phyloP scores from a whole-genome alignment of 169 alveolate species.

The Amoebophrya sp. region DNA sequence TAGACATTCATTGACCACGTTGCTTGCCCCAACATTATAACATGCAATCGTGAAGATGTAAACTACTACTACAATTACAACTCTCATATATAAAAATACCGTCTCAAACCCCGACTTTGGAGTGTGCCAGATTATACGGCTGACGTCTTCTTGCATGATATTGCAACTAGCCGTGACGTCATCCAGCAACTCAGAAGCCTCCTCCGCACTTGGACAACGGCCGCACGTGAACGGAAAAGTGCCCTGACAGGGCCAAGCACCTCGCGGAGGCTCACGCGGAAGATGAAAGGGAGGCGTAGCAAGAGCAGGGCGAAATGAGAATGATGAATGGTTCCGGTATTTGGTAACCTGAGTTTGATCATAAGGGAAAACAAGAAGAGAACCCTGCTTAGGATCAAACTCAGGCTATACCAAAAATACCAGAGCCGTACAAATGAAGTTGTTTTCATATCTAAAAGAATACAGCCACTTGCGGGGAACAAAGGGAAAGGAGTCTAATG shows the following conservation, averaged over 20 bases:
- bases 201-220: not conserved
- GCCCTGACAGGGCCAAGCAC: conserved; percentile 15
- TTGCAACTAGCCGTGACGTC: not conserved
- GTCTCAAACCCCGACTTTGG: not conserved
- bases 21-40: too few relatives aligned
- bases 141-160: not conserved
- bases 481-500: too few relatives aligned
- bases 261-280: not conserved
- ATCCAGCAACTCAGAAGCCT: not conserved
- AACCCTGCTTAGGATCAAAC: too few relatives aligned
- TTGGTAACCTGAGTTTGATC: too few relatives aligned
- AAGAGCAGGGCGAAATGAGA: not conserved
- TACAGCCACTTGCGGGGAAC: not conserved
- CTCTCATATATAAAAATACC: too few relatives aligned
- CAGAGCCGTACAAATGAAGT: too few relatives aligned
- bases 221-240: not conserved
- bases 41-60: too few relatives aligned
- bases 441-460: not conserved
- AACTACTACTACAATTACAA: too few relatives aligned
- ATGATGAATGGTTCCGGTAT: too few relatives aligned
- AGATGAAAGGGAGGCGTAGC: not conserved
- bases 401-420: too few relatives aligned
- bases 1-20: too few relatives aligned
- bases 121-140: not conserved
- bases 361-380: too few relatives aligned